These are phyloP conservation scores for Plectranthus barbatus DNA, from an alignment of 257 asterid species.

Conservation along the genomic window DNA sequence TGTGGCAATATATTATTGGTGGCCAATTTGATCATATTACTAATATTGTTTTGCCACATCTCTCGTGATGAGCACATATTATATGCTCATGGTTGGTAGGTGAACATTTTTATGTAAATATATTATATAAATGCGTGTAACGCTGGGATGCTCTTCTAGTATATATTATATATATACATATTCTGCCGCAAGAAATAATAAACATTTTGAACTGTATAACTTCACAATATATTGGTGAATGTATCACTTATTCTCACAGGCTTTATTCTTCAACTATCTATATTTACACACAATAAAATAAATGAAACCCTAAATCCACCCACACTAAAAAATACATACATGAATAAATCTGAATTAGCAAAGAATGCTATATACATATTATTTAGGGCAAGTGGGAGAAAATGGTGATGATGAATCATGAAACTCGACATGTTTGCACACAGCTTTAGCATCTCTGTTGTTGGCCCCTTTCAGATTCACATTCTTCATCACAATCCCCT, in stretches of 20 bases:
- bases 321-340: no score
- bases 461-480: constrained; percentile 28
- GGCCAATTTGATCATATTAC: no score
- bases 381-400: constrained; percentile 46
- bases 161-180: no score
- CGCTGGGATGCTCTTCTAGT: no score
- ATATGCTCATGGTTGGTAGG: no score
- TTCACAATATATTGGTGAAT: not conserved
- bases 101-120: no score
- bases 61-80: no score
- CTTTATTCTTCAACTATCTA: not conserved
- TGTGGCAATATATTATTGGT: no score
- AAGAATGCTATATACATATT: not conserved
- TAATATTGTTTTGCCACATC: no score
- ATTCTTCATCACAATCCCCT: constrained; percentile 48
- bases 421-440: constrained; percentile 43
- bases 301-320: not conserved
- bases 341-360: not conserved
- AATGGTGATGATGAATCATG: constrained; percentile 27
- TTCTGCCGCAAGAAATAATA: no score
- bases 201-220: not conserved
- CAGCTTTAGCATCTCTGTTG: constrained; percentile 33
- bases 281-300: not conserved
- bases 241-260: not conserved
- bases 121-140: no score